Evolutionary conservation across 352 stramenopile species (phyloP).

Genomic region (Pythium sp.): DNA sequence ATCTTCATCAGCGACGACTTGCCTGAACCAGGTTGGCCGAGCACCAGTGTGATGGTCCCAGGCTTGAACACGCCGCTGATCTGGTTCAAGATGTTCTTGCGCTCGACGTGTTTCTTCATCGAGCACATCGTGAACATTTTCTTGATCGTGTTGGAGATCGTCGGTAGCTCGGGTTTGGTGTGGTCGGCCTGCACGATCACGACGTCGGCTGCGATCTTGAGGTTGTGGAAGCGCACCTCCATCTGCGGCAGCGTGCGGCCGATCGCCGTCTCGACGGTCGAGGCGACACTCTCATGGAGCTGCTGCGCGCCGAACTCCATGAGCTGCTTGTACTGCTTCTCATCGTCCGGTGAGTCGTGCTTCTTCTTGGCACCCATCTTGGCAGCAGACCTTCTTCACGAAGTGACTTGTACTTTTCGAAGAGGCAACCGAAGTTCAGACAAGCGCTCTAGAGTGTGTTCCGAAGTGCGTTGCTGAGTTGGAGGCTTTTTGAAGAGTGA

Average conservation of each 20-base stretch:
- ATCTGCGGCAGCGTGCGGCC: conserved; percentile 18
- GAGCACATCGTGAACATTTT: conserved; percentile 14
- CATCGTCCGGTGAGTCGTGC: conserved; percentile 2
- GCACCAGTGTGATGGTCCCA: conserved; percentile 29
- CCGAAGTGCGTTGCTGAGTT: neutral
- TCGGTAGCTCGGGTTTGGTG: conserved; percentile 7
- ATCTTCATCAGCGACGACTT: conserved; percentile 33
- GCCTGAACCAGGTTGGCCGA: conserved; percentile 25
- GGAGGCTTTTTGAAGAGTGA: neutral
- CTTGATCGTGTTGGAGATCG: conserved; percentile 12
- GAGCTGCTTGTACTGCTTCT: conserved; percentile 12
- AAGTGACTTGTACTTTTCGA: neutral
- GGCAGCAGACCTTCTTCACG: neutral
- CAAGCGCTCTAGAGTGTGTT: neutral
- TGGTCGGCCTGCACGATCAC: conserved; percentile 5
- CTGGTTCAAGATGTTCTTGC: conserved; percentile 27
- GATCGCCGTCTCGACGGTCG: conserved; percentile 12
- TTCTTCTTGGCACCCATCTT: conserved; percentile 9
- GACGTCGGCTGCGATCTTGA: conserved; percentile 12
- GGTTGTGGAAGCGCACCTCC: conserved; percentile 25
- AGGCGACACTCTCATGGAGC: conserved; percentile 5
- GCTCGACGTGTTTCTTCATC: conserved; percentile 19
- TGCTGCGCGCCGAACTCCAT: conserved; percentile 14
- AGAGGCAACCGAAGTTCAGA: neutral
- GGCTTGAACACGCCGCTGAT: conserved; percentile 25